Conservation (phyloP, 352 stramenopile species). For the Pythium oligandrum region DNA sequence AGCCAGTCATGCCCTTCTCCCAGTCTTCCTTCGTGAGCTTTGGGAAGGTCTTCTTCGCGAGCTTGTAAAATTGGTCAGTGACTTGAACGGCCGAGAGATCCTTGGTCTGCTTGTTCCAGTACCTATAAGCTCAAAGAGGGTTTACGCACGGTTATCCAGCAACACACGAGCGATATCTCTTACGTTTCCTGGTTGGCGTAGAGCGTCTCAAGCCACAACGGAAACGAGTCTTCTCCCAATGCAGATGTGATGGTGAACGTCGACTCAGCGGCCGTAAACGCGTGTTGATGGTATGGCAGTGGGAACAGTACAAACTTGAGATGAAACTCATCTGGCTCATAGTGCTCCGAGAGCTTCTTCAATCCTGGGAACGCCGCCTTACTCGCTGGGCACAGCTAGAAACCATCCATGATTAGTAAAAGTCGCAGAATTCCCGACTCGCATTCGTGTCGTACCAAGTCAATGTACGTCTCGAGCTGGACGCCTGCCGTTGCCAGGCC, state of each 20-base stretch:
- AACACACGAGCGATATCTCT: not conserved
- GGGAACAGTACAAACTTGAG: constrained; percentile 34
- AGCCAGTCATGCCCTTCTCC: constrained; percentile 27
- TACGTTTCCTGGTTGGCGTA: constrained; percentile 36
- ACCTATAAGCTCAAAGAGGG: constrained; percentile 8
- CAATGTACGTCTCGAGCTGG: constrained; percentile 82
- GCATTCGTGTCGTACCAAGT: constrained; percentile 34
- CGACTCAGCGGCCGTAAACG: constrained; percentile 28
- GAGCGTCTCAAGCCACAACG: constrained; percentile 30
- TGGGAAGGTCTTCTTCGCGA: constrained; percentile 32
- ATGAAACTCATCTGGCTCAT: constrained; percentile 26
- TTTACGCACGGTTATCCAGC: not conserved
- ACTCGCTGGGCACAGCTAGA: constrained; percentile 30
- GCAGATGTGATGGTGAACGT: constrained; percentile 30
- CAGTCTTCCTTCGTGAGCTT: constrained; percentile 21
- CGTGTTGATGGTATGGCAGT: constrained; percentile 38
- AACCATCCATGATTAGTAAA: too few species aligned
- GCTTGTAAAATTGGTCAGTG: constrained; percentile 19
- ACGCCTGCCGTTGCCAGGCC: constrained; percentile 51
- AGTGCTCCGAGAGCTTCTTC: constrained; percentile 22
- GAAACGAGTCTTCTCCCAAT: constrained; percentile 26
- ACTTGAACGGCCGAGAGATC: constrained; percentile 25
- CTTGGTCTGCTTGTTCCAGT: constrained; percentile 28
- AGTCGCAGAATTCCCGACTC: too few species aligned
- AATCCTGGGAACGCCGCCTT: constrained; percentile 27